phyloP scores from a whole-genome alignment of 164 flowering plant species.

The Vitis amurensis region DNA sequence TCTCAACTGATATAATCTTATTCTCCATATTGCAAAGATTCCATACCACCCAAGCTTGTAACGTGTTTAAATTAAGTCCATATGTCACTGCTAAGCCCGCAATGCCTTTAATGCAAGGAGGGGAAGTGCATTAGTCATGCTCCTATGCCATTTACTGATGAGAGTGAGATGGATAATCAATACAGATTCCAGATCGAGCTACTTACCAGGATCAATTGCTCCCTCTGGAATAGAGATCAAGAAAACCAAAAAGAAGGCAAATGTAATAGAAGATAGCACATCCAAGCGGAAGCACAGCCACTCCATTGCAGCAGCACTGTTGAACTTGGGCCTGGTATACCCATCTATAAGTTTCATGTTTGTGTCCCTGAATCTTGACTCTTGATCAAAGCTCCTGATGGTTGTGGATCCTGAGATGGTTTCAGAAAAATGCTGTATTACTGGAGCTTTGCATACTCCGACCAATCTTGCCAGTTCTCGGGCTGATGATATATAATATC shows the following conservation, averaged over 20 bases:
- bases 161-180: not conserved
- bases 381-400: constrained; percentile 54
- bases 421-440: constrained; percentile 59
- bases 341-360: constrained; percentile 36
- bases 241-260: constrained; percentile 44
- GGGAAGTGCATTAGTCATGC: not conserved
- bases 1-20: no score
- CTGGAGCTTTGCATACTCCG: constrained; percentile 57
- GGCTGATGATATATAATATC: constrained; percentile 51
- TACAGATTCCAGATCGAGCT: not conserved
- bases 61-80: no score
- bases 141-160: not conserved
- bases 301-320: constrained; percentile 49
- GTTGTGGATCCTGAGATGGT: constrained; percentile 57
- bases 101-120: no score
- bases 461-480: constrained; percentile 44
- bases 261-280: constrained; percentile 47
- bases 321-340: constrained; percentile 45
- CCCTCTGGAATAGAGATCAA: constrained; percentile 47
- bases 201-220: constrained; percentile 37
- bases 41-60: not conserved
- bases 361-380: constrained; percentile 37
- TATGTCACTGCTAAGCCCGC: no score
- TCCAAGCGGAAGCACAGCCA: constrained; percentile 64
- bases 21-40: not conserved